phyloP scores from a whole-genome alignment of 2,329 filamentous ascomycete species.

The Allantophomopsis cytisporea region DNA sequence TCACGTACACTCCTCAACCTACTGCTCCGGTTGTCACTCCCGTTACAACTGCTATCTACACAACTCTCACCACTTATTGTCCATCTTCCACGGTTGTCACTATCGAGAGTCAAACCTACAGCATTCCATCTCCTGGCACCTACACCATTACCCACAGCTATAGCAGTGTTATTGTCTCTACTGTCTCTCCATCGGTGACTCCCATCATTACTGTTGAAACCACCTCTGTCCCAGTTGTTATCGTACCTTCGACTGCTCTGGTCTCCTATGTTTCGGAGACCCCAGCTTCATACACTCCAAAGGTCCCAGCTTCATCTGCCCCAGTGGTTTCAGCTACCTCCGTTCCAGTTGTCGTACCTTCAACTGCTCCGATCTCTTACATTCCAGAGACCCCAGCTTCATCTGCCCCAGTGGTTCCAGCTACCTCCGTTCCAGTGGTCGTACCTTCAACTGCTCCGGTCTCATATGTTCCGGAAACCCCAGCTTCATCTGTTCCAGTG shows the following conservation, averaged over 20 bases:
- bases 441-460: too few species aligned
- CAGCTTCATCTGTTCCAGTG: not conserved
- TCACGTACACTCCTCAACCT: not conserved
- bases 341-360: not conserved
- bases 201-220: not conserved
- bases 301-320: not conserved
- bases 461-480: not conserved
- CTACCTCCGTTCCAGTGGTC: not conserved
- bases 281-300: too few species aligned
- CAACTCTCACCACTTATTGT: not conserved
- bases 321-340: not conserved
- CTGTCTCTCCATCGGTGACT: not conserved
- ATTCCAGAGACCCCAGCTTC: not conserved
- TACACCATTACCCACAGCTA: not conserved
- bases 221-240: not conserved
- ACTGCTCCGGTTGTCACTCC: not conserved
- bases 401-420: not conserved
- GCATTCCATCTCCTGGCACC: not conserved
- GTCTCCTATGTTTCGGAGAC: not conserved
- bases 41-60: not conserved
- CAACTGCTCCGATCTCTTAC: not conserved
- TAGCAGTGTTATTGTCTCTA: not conserved
- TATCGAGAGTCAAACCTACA: not conserved
- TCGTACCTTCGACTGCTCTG: not conserved
- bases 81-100: not conserved